Conservation (phyloP, 805 yeast species). For the Schizosaccharomyces lindneri region DNA sequence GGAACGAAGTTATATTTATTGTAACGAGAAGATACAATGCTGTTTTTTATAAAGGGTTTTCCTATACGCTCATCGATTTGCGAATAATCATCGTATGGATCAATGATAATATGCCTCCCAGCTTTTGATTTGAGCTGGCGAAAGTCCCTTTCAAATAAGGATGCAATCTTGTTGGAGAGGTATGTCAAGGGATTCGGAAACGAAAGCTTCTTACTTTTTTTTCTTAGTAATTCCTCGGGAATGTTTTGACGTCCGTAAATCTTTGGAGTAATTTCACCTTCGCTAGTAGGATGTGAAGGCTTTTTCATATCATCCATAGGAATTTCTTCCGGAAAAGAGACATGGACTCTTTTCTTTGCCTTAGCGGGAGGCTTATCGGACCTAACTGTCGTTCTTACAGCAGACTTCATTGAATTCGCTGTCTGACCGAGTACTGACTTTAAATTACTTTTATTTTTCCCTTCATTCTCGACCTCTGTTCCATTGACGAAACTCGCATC, state of each 20-base stretch:
- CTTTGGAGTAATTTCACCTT: background rate
- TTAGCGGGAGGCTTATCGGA: background rate
- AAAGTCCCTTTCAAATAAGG: background rate
- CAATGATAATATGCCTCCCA: background rate
- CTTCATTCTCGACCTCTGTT: too few species aligned
- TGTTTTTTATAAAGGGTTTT: slow-evolving; percentile 36
- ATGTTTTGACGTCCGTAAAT: background rate
- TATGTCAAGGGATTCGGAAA: background rate
- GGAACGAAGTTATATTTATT: slow-evolving; percentile 63
- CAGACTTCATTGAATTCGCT: background rate
- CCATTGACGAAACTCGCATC: too few species aligned
- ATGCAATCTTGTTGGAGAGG: background rate
- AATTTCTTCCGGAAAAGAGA: background rate
- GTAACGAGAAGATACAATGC: slow-evolving; percentile 70
- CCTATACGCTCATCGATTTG: slow-evolving; percentile 47
- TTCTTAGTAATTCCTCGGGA: background rate
- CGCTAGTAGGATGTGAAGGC: background rate
- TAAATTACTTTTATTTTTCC: background rate
- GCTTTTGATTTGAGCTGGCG: background rate
- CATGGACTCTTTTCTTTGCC: background rate
- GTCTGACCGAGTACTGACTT: background rate
- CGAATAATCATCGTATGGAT: slow-evolving; percentile 8
- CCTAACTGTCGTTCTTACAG: background rate
- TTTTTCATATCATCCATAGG: background rate
- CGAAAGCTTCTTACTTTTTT: background rate